Evolutionary conservation across 495 filamentous ascomycete species (phyloP).

Genomic region (Penicillium silybi): DNA sequence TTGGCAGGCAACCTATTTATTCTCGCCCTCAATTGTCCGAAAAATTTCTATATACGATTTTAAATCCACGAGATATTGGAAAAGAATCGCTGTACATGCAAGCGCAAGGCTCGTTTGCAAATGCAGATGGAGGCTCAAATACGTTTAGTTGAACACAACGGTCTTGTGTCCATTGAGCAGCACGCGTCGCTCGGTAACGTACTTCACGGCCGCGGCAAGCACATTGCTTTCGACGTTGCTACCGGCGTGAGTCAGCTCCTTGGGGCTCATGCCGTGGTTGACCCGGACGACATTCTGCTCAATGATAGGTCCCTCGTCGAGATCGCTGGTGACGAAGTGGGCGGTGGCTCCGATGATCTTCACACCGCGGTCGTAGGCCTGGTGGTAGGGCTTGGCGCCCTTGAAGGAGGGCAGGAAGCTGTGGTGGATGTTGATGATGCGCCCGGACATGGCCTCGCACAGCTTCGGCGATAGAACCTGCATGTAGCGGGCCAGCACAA

Average conservation of each 20-base stretch:
- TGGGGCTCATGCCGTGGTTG: constrained; percentile 64
- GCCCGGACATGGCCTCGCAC: constrained; percentile 66
- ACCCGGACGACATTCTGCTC: constrained; percentile 70
- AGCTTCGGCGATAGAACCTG: constrained; percentile 70
- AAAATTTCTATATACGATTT: neutral
- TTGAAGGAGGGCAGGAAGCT: constrained; percentile 76
- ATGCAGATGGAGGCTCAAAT: neutral
- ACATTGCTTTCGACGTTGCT: constrained; percentile 74
- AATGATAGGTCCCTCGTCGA: constrained; percentile 76
- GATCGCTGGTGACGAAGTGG: constrained; percentile 71
- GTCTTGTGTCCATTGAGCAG: constrained; percentile 71
- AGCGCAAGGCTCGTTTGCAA: neutral
- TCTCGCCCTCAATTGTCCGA: neutral
- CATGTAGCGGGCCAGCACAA: constrained; percentile 79
- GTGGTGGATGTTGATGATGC: constrained; percentile 82
- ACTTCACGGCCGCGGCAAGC: constrained; percentile 67
- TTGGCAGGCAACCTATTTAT: neutral
- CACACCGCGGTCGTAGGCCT: constrained; percentile 71
- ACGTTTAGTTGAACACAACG: constrained; percentile 58
- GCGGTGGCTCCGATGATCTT: constrained; percentile 78
- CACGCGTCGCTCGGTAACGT: constrained; percentile 65
- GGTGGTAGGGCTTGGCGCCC: constrained; percentile 77
- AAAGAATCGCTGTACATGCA: neutral
- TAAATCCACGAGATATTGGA: neutral
- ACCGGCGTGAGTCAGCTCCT: constrained; percentile 66